These are phyloP conservation scores for Hondaea fermentalgiana DNA, from an alignment of 108 stramenopile genomes.

Conservation along the genomic window DNA sequence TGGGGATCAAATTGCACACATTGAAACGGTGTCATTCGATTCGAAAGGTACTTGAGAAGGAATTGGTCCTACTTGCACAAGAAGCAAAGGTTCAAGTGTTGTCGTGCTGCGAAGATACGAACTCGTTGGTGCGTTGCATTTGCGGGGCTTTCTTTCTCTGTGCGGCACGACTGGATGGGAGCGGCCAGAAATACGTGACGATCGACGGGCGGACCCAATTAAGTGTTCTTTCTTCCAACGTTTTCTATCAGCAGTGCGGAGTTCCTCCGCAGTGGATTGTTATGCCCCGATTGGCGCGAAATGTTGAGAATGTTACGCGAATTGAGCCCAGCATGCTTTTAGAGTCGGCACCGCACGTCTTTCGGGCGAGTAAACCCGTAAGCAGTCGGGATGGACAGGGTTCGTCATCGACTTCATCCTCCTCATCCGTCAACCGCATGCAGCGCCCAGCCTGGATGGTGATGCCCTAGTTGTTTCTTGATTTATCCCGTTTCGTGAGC, in stretches of 20 bases:
- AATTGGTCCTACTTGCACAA: not conserved
- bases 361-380: not conserved
- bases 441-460: too few relatives aligned
- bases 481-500: too few relatives aligned
- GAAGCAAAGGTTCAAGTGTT: not conserved
- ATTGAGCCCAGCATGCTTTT: not conserved
- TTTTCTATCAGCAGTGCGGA: not conserved
- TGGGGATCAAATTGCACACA: not conserved
- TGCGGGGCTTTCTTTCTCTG: not conserved
- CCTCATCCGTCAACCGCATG: too few relatives aligned
- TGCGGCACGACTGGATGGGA: not conserved
- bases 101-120: not conserved
- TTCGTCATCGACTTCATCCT: too few relatives aligned
- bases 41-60: not conserved
- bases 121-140: not conserved
- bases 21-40: not conserved
- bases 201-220: not conserved
- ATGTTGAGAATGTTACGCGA: not conserved
- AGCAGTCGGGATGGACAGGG: not conserved
- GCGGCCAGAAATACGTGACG: not conserved
- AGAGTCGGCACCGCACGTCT: not conserved
- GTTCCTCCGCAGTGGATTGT: not conserved
- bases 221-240: not conserved
- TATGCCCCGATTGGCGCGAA: not conserved
- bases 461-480: too few relatives aligned